Evolutionary conservation across 202 grass and related monocot genomes (phyloP), one percentile per base, ranked within the genome.

Genomic region (Elaeis oleifera): DNA sequence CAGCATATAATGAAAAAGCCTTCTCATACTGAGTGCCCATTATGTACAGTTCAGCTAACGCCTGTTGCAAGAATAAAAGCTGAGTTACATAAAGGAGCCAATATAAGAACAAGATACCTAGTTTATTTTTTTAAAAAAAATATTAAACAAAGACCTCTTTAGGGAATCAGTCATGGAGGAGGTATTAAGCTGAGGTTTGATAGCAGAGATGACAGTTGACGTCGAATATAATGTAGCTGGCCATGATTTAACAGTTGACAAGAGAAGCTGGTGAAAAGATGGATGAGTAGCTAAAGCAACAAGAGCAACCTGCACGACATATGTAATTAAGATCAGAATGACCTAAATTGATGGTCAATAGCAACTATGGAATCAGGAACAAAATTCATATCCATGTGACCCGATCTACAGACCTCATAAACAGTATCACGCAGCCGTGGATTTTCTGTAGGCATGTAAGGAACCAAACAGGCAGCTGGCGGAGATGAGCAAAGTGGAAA

Each of bases 401-500:
- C 14, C 54, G 60, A 23, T 51, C 67, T 54, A 58, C 49, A 50
- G 39, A 97, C 92, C 92, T 99, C 88, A 80, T 99, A 99, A 44
- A 82, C 80, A 57, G 85, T 99, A 86, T 99, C 82, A 86, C 83
- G 84, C 50, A 99, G 77, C 28, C 65, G 84, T 70, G 85, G 94
- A 81, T 99, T 86, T 76, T 87, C 94, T 68, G 67, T 92, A 74
- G 94, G 94, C 59, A 99, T 99, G 73, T 89, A 89, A 52, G 94
- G 88, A 73, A 99, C 89, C 63, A 99, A 88, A 89, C 82, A 68
- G 88, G 80, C 86, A 99, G 88, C 67, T 89, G 88, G 66, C 85
- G 85, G 53, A 99, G 88, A 79, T 94, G 85, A 59, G 88, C 94
- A 82, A 99, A 99, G 75, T 94, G 85, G 71, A 94, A 99, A 65